Evolutionary conservation across 768 basidiomycete species (phyloP), one percentile per base, ranked within the genome.

Genomic region (Pholiota conissans): DNA sequence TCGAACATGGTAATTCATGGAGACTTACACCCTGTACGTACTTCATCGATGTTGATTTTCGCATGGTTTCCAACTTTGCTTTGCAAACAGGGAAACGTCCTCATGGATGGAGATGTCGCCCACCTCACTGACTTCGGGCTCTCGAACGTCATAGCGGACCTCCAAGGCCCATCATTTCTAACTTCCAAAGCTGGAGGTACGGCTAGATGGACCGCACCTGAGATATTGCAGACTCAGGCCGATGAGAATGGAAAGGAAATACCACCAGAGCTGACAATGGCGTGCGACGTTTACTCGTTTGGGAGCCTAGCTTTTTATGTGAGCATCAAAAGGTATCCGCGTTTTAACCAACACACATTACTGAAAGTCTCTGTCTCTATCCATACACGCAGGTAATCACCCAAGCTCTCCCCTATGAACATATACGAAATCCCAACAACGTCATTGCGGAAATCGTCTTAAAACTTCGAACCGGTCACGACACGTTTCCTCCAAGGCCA

Each of bases 121-220:
- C 68, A 67, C 47, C 63, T 77, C 9, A 69, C 68, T 18, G 76
- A 76, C 61, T 76, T 75, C 20, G 75, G 75, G 7, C 65, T 77
- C 14, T 71, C 72, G 10, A 61, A 60, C 13, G 62, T 75, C 24
- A 57, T 68, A 29, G 64, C 58, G 10, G 63, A 64, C 27, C 50
- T 63, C 20, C 57, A 62, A 28, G 56, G 60, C 3, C 53, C 52
- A 1, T 64, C 64, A 5, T 72, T 69, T 52, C 46, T 65, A 58
- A 66, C 69, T 1, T 69, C 69, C 5, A 65, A 67, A 6, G 51
- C 75, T 24, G 64, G 64, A 28, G 70, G 75, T 2, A 68, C 65
- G 9, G 55, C 73, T 20, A 66, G 71, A 30, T 76, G 72, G 70
- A 70, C 66, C 5, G 75, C 74, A 30, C 74, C 71, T 0, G 74